Evolutionary conservation across 2,329 filamentous ascomycete species (phyloP), one percentile per base, ranked within the genome.

Genomic region (Aspergillus sp.): DNA sequence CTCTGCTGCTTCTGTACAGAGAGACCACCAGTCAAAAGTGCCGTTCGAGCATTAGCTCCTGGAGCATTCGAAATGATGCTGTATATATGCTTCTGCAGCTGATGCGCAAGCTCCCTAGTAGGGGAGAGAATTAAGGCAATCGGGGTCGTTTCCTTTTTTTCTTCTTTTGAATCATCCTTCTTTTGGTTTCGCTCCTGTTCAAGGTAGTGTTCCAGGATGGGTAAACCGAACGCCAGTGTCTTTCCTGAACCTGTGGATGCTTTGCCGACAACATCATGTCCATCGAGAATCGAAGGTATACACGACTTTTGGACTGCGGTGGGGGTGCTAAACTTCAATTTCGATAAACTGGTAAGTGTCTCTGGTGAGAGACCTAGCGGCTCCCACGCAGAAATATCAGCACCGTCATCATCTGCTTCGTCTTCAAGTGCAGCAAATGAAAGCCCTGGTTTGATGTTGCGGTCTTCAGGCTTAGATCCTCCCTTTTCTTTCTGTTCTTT

Each of bases 221-320:
- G 95, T 61, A 99, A 92, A 1, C 89, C 91, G 73, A 96, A 99
- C 0, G 95, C 93, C 45, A 99, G 79, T 0, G 95, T 99, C 77
- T 99, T 99, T 66, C 95, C 95, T 13, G 95, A 98, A 64, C 95
- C 95, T 0, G 95, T 99, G 11, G 93, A 89, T 2, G 95, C 95
- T 77, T 99, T 99, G 42, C 95, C 95, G 62, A 99, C 89, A 15
- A 98, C 89, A 74, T 99, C 93, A 70, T 90, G 89, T 0, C 93
- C 93, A 5, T 86, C 84, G 19, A 93, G 72, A 46, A 97, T 90
- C 53, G 90, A 84, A 0, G 95, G 93, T 65, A 99, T 96, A 1
- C 90, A 82, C 34, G 86, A 82, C 19, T 81, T 77, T 72, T 99
- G 95, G 57, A 99, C 96, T 0, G 83, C 76, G 0, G 93, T 97